These are phyloP conservation scores for Tylopilus cervinicoccineus DNA, from an alignment of 768 basidiomycete species.

Conservation along the genomic window DNA sequence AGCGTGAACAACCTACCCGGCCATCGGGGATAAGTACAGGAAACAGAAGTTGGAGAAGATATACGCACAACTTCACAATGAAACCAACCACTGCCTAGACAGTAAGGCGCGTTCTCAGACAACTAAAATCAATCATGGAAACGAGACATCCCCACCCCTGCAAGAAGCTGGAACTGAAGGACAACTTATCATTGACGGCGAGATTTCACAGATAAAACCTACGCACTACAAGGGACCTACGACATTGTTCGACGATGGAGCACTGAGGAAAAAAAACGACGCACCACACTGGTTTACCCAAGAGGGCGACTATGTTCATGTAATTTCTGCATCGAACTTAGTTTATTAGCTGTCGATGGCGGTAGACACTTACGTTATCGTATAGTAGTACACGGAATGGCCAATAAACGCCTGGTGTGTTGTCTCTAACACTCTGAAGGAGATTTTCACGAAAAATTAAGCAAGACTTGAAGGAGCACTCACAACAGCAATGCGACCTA, in stretches of 20 bases:
- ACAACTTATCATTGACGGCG: background rate
- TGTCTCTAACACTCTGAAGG: slow-evolving; percentile 42
- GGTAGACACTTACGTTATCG: slow-evolving; percentile 42
- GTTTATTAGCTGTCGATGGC: background rate
- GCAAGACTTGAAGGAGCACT: background rate
- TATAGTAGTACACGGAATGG: slow-evolving; percentile 51
- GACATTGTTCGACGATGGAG: slow-evolving; percentile 14
- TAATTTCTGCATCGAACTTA: slow-evolving; percentile 35
- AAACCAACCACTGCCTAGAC: slow-evolving; percentile 48
- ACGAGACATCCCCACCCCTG: slow-evolving; percentile 32
- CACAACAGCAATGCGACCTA: slow-evolving; percentile 36
- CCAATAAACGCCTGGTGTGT: slow-evolving; percentile 50
- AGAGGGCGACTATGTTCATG: slow-evolving; percentile 33
- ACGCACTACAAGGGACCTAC: slow-evolving; percentile 49
- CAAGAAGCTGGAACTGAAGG: slow-evolving; percentile 41
- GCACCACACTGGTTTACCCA: slow-evolving; percentile 44
- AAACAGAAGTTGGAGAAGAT: background rate
- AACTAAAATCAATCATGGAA: background rate
- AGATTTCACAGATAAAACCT: background rate
- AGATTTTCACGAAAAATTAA: background rate
- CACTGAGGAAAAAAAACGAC: slow-evolving; percentile 5
- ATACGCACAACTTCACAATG: slow-evolving; percentile 52
- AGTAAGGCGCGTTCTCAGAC: slow-evolving; percentile 1
- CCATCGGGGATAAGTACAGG: background rate
- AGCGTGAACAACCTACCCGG: slow-evolving; percentile 47